phyloP scores from a whole-genome alignment of 805 yeast species.

The Starmera quercuum region DNA sequence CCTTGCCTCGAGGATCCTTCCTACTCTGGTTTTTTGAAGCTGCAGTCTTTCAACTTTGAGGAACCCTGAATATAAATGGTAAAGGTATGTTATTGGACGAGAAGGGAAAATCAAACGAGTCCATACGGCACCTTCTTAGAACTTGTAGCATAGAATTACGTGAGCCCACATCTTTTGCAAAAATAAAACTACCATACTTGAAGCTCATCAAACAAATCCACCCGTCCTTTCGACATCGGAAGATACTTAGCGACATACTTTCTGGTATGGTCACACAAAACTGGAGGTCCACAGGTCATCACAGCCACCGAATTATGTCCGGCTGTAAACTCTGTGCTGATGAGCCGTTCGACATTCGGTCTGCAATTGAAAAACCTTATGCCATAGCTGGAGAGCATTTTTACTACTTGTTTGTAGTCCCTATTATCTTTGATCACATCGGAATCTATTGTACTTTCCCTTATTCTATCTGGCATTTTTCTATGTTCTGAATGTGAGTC shows the following conservation, averaged over 20 bases:
- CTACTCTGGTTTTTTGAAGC: too few relatives aligned
- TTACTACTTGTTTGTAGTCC: neutral
- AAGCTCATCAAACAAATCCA: constrained; percentile 65
- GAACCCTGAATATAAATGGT: too few relatives aligned
- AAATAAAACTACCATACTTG: constrained; percentile 76
- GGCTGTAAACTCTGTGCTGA: constrained; percentile 26
- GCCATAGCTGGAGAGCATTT: neutral
- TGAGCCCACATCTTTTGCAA: too few relatives aligned
- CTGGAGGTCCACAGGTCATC: constrained; percentile 52
- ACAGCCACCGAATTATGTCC: constrained; percentile 37
- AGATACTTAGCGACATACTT: constrained; percentile 34
- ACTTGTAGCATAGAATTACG: too few relatives aligned
- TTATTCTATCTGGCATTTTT: too few relatives aligned
- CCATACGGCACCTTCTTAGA: too few relatives aligned
- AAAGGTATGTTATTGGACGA: too few relatives aligned
- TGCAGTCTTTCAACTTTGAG: too few relatives aligned
- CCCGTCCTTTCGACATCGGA: constrained; percentile 33
- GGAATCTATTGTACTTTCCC: too few relatives aligned
- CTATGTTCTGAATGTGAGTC: constrained; percentile 3
- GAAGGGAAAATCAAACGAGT: too few relatives aligned
- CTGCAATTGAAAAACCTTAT: constrained; percentile 28
- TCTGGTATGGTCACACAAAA: constrained; percentile 47
- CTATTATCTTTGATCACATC: too few relatives aligned
- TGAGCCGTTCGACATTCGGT: constrained; percentile 34
- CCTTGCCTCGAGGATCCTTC: too few relatives aligned